Evolutionary conservation across 495 filamentous ascomycete genomes (phyloP).

Genomic region (Trypethelium eluteriae): DNA sequence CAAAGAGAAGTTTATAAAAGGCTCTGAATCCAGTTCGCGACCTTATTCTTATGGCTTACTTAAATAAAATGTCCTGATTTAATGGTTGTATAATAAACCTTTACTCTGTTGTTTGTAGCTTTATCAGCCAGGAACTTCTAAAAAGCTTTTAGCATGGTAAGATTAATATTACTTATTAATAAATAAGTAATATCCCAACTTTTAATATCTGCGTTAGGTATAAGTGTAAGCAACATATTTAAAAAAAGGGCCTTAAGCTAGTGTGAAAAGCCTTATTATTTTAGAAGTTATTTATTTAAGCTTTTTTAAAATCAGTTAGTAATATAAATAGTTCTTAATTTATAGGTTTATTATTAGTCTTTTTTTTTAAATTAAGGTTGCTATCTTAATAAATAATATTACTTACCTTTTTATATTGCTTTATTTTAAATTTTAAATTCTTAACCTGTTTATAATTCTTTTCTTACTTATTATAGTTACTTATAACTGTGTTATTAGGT

Average conservation of each 20-base stretch:
- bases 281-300: not conserved
- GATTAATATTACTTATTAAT: not conserved
- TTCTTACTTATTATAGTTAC: not conserved
- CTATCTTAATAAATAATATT: not conserved
- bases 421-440: not conserved
- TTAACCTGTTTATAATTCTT: not conserved
- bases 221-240: not conserved
- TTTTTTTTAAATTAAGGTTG: not conserved
- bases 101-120: not conserved
- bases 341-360: not conserved
- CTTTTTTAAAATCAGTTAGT: not conserved
- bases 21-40: not conserved
- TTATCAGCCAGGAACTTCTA: not conserved
- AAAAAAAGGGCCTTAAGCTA: not conserved
- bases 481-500: not conserved
- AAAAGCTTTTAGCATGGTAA: not conserved
- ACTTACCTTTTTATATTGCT: not conserved
- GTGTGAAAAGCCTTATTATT: not conserved
- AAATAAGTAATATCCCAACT: not conserved
- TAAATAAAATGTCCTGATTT: not conserved
- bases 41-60: not conserved
- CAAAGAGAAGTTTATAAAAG: not conserved
- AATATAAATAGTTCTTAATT: not conserved
- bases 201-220: not conserved
- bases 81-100: not conserved